phyloP scores from a whole-genome alignment of 768 basidiomycete species.

The Termitomyces sp. region DNA sequence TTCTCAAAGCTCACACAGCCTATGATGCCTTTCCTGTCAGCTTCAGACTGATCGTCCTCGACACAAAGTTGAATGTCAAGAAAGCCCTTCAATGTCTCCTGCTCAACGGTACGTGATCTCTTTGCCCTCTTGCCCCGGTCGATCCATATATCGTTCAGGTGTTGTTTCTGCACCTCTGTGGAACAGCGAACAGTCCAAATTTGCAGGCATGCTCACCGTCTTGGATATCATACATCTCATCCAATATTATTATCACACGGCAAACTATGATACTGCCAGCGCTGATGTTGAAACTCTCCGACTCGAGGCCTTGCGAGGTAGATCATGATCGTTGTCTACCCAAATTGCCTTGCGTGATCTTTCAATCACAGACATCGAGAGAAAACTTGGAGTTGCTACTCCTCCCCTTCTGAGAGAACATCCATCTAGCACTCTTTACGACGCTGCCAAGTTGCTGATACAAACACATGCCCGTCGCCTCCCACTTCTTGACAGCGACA shows the following conservation, averaged over 20 bases:
- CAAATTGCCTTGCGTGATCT: slow-evolving; percentile 1
- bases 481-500: slow-evolving; percentile 89
- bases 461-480: slow-evolving; percentile 93
- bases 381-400: slow-evolving; percentile 82
- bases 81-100: slow-evolving; percentile 87
- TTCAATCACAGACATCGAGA: slow-evolving; percentile 76
- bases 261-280: slow-evolving; percentile 78
- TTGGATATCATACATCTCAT: slow-evolving; percentile 98
- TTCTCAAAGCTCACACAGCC: slow-evolving; percentile 79
- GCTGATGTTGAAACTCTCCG: slow-evolving; percentile 91
- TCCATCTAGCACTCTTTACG: slow-evolving; percentile 82
- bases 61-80: slow-evolving; percentile 93
- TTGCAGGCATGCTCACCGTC: slow-evolving; percentile 99
- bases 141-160: slow-evolving; percentile 40
- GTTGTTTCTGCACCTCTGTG: slow-evolving; percentile 97
- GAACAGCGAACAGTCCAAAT: slow-evolving; percentile 90
- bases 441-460: slow-evolving; percentile 85
- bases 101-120: slow-evolving; percentile 53
- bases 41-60: slow-evolving; percentile 94
- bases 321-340: slow-evolving; percentile 7
- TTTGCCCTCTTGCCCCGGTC: slow-evolving; percentile 2
- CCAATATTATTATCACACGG: slow-evolving; percentile 93
- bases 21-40: slow-evolving; percentile 98
- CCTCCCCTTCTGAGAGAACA: slow-evolving; percentile 89
- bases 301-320: slow-evolving; percentile 85